Evolutionary conservation across 148 eudicot species (phyloP).

Genomic region (Rhododendron williamsianum): DNA sequence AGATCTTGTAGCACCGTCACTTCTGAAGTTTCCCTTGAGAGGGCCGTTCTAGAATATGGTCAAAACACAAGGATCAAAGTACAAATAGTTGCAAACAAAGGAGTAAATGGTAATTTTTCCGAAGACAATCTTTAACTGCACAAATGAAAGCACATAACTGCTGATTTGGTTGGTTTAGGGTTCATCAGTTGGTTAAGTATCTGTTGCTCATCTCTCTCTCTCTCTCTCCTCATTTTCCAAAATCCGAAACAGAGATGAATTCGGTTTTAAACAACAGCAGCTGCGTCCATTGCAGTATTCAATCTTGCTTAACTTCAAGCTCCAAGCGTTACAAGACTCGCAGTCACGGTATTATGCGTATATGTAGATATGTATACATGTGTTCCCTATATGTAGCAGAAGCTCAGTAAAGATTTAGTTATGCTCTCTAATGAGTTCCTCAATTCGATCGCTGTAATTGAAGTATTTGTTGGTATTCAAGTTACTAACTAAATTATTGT

Average conservation of each 20-base stretch:
- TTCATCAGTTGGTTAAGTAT: not conserved
- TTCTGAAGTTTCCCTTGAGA: too few species aligned
- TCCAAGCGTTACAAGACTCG: not conserved
- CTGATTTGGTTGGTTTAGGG: not conserved
- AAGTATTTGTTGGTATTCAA: not conserved
- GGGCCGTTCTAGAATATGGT: not conserved
- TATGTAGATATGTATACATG: not conserved
- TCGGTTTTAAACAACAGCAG: not conserved
- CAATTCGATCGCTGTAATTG: not conserved
- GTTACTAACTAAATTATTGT: not conserved
- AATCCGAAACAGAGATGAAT: not conserved
- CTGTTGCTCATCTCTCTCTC: not conserved
- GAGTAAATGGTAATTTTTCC: not conserved
- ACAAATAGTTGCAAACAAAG: not conserved
- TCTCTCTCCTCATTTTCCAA: not conserved
- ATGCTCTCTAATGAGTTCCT: not conserved
- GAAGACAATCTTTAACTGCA: not conserved
- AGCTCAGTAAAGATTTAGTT: not conserved
- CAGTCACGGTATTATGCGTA: conserved; percentile 1
- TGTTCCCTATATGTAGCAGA: not conserved
- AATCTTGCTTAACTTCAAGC: conserved; percentile 1
- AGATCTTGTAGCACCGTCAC: not conserved
- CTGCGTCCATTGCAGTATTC: not conserved
- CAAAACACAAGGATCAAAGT: not conserved
- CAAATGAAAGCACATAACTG: not conserved